Conservation (phyloP, 441 rosid genomes). For the Dalechampia spathulata region DNA sequence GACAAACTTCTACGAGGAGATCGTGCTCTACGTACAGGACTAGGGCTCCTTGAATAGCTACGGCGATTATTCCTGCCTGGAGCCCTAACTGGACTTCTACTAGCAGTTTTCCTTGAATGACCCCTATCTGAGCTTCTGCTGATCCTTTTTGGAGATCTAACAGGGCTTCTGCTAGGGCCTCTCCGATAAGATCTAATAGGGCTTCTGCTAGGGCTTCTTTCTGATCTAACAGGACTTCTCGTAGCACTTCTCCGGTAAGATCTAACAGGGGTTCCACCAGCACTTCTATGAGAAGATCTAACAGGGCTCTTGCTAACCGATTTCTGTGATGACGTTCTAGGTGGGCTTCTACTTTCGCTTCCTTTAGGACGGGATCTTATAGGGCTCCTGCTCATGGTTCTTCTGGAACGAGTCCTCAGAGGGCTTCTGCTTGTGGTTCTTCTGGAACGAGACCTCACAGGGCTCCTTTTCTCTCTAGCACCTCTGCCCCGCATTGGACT, state of each 20-base stretch:
- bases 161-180: slow-evolving; percentile 38
- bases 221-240: slow-evolving; percentile 23
- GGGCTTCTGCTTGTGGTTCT: slow-evolving; percentile 19
- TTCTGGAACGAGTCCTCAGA: slow-evolving; percentile 21
- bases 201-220: slow-evolving; percentile 23
- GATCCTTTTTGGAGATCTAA: slow-evolving; percentile 19
- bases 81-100: slow-evolving; percentile 58
- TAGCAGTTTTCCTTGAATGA: slow-evolving; percentile 40
- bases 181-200: slow-evolving; percentile 18
- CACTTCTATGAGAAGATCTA: slow-evolving; percentile 5
- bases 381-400: slow-evolving; percentile 49
- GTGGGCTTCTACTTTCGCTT: slow-evolving; percentile 49
- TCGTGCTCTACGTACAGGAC: slow-evolving; percentile 41
- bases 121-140: slow-evolving; percentile 64
- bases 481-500: slow-evolving; percentile 47
- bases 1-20: slow-evolving; percentile 75
- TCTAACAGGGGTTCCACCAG: slow-evolving; percentile 21
- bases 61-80: slow-evolving; percentile 46
- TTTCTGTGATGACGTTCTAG: slow-evolving; percentile 23
- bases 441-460: slow-evolving; percentile 23
- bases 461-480: slow-evolving; percentile 37
- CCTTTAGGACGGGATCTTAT: slow-evolving; percentile 31
- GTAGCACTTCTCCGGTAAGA: slow-evolving; percentile 14
- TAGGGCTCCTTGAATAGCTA: slow-evolving; percentile 55
- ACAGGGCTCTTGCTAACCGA: slow-evolving; percentile 19